Conservation (phyloP, 2,329 filamentous ascomycete genomes). For the Fusarium incarnatum region DNA sequence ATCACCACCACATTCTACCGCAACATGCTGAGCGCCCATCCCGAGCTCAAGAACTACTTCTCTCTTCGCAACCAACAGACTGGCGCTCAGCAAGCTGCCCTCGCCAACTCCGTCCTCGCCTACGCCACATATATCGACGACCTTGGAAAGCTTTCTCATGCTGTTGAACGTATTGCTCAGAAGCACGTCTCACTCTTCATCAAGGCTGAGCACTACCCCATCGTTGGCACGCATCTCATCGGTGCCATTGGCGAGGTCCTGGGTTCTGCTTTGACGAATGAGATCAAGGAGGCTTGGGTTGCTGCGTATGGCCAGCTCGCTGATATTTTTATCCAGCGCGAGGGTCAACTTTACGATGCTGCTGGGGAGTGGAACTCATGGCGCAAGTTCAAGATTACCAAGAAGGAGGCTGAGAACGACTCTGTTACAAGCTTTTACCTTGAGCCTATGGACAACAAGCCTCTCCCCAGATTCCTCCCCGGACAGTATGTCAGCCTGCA, state of each 20-base stretch:
- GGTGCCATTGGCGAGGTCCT: slow-evolving; percentile 75
- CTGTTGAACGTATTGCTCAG: slow-evolving; percentile 76
- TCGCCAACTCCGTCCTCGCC: slow-evolving; percentile 75
- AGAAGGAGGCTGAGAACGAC: slow-evolving; percentile 70
- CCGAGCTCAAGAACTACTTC: slow-evolving; percentile 76
- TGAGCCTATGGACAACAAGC: slow-evolving; percentile 65
- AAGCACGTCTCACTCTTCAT: slow-evolving; percentile 82
- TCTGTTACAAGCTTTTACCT: slow-evolving; percentile 78
- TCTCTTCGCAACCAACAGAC: slow-evolving; percentile 76
- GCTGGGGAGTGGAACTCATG: slow-evolving; percentile 59
- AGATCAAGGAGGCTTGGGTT: slow-evolving; percentile 77
- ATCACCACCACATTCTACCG: slow-evolving; percentile 81
- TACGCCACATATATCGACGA: slow-evolving; percentile 81
- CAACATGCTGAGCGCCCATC: slow-evolving; percentile 73
- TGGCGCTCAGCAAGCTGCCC: slow-evolving; percentile 75
- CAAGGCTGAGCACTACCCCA: slow-evolving; percentile 73
- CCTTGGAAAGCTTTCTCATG: slow-evolving; percentile 66
- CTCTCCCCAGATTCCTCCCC: slow-evolving; percentile 71
- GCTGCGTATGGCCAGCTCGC: slow-evolving; percentile 79
- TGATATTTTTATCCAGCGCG: slow-evolving; percentile 74
- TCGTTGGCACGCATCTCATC: slow-evolving; percentile 77
- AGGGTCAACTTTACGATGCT: slow-evolving; percentile 69
- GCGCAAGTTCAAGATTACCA: slow-evolving; percentile 66
- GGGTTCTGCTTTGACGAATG: slow-evolving; percentile 73
- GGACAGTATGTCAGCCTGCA: slow-evolving; percentile 80